Conservation (phyloP, 1,139 yeast species). For the Scheffersomyces insectosa region DNA sequence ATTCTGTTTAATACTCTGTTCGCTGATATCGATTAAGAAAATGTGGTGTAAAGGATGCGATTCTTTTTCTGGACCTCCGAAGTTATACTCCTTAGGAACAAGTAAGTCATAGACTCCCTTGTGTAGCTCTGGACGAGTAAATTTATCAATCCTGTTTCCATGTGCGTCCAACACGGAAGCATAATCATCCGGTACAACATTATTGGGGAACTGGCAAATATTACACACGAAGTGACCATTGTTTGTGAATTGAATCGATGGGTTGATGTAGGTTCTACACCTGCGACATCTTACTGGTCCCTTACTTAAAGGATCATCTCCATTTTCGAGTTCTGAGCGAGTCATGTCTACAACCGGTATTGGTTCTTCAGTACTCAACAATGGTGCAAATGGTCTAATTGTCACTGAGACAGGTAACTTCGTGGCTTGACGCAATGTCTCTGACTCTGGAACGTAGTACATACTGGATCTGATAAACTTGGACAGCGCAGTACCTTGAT, state of each 20-base stretch:
- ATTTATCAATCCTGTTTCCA: conserved; percentile 61
- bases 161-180: conserved; percentile 59
- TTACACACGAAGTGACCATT: conserved; percentile 77
- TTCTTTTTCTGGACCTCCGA: conserved; percentile 30
- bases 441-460: conserved; percentile 82
- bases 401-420: conserved; percentile 81
- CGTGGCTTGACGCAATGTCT: conserved; percentile 66
- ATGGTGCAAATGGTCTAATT: conserved; percentile 80
- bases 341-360: conserved; percentile 70
- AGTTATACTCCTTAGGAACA: conserved; percentile 74
- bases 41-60: conserved; percentile 62
- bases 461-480: conserved; percentile 75
- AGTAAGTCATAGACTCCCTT: conserved; percentile 83
- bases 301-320: conserved; percentile 31
- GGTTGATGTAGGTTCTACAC: conserved; percentile 88
- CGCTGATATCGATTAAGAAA: conserved; percentile 74
- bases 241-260: conserved; percentile 71
- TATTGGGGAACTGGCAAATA: conserved; percentile 76
- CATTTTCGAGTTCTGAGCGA: conserved; percentile 25
- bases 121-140: conserved; percentile 71
- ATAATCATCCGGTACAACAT: conserved; percentile 69
- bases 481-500: conserved; percentile 85
- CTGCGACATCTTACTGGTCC: conserved; percentile 91
- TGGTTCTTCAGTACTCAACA: conserved; percentile 46
- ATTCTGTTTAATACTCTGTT: conserved; percentile 61